Evolutionary conservation across 768 basidiomycete genomes (phyloP), one percentile per base, ranked within the genome.

Genomic region (Royoungia palumana): DNA sequence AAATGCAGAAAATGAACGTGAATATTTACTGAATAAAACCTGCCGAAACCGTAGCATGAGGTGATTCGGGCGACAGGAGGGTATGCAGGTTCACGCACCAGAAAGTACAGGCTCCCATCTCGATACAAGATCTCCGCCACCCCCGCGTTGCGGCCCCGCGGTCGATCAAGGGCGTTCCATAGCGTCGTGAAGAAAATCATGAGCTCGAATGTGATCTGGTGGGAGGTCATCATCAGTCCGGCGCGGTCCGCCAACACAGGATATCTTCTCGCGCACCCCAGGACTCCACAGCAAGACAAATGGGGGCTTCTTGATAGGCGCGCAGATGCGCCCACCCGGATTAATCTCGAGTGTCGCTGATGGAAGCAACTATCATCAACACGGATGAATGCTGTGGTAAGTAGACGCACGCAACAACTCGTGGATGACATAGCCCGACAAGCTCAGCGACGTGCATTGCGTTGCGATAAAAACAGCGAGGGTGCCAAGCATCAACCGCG

Each of bases 121-220:
- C 64, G 52, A 28, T 68, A 64, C 54, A 68, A 41, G 42, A 68
- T 36, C 35, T 51, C 50, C 28, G 55, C 27, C 61, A 68, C 63
- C 35, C 41, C 27, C 11, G 24, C 32, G 28, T 53, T 24, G 16
- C 46, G 30, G 3, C 44, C 19, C 13, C 57, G 59, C 13, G 69
- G 69, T 21, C 45, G 53, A 35, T 68, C 60, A 11, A 67, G 49
- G 2, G 59, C 57, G 13, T 69, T 69, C 65, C 69, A 66, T 11
- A 57, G 46, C 1, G 56, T 56, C 36, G 58, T 61, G 25, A 54
- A 6, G 41, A 69, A 69, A 8, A 70, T 39, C 50, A 70, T 52
- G n/a, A 60, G 12, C 40, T 70, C 69, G 12, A 67, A 69, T 2
- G 39, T 51, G 4, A 66, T 54, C 66, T 69, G 19, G n/a, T 16